phyloP scores from a whole-genome alignment of 2,329 filamentous ascomycete genomes.

The Colletotrichum camelliae region DNA sequence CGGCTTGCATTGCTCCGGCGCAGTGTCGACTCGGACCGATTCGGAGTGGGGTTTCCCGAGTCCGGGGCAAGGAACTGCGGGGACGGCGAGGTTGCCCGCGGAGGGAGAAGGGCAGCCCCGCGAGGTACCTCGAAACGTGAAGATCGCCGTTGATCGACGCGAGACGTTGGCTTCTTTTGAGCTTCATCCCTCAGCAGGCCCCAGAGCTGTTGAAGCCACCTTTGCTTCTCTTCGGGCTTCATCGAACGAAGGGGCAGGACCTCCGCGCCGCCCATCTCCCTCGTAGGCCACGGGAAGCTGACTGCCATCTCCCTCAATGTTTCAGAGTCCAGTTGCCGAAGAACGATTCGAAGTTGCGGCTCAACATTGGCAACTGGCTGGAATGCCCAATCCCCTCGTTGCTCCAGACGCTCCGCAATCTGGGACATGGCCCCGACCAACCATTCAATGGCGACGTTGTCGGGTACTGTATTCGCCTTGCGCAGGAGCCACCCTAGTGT shows the following conservation, averaged over 20 bases:
- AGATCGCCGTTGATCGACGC: background rate
- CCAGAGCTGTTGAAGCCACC: slow-evolving; percentile 36
- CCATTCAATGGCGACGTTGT: background rate
- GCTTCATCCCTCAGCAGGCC: slow-evolving; percentile 27
- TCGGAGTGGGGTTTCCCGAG: background rate
- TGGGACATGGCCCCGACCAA: background rate
- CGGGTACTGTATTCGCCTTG: slow-evolving; percentile 25
- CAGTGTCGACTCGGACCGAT: background rate
- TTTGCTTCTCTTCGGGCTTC: slow-evolving; percentile 39
- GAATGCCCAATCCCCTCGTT: background rate
- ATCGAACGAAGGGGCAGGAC: slow-evolving; percentile 39
- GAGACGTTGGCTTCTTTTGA: background rate
- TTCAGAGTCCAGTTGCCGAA: slow-evolving; percentile 32
- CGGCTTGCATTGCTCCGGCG: background rate
- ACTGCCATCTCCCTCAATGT: slow-evolving; percentile 40
- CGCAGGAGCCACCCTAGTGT: slow-evolving; percentile 38
- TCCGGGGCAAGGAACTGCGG: background rate
- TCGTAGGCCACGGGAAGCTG: slow-evolving; percentile 40
- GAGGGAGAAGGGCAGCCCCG: background rate
- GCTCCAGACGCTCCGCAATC: background rate
- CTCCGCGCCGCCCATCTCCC: slow-evolving; percentile 39
- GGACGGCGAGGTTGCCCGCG: background rate
- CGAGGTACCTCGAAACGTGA: background rate
- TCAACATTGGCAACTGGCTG: background rate
- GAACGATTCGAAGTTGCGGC: slow-evolving; percentile 35